Percentiles rank a stretch among this genome's conserved stretches.
These are phyloP conservation scores for Fusarium penzigii DNA, from an alignment of 2,329 filamentous ascomycete species.

Conservation along the genomic window DNA sequence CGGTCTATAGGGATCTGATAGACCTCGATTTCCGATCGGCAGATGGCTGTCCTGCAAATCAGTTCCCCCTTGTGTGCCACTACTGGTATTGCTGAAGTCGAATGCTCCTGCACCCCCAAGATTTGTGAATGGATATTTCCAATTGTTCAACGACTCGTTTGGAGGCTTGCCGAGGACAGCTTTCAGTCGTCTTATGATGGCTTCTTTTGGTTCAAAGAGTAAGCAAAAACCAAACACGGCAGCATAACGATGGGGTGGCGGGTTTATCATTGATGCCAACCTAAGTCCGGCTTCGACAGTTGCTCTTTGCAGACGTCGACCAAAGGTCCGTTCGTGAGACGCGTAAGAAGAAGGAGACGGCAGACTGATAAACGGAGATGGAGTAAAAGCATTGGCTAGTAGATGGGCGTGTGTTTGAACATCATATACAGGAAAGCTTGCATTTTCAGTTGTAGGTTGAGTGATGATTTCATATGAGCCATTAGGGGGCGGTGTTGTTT, in stretches of 20 bases:
- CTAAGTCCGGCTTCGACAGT: slow-evolving; percentile 63
- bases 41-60: slow-evolving; percentile 1
- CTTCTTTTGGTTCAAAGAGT: slow-evolving; percentile 55
- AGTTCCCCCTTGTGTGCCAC: neutral
- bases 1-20: slow-evolving; percentile 25
- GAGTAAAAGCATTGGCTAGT: slow-evolving; percentile 11
- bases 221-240: slow-evolving; percentile 71
- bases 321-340: slow-evolving; percentile 67
- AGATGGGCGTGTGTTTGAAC: slow-evolving; percentile 19
- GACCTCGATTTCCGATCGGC: slow-evolving; percentile 41
- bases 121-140: slow-evolving; percentile 62
- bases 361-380: slow-evolving; percentile 37
- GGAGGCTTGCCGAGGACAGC: slow-evolving; percentile 32
- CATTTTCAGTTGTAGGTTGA: slow-evolving; percentile 52
- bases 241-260: slow-evolving; percentile 49
- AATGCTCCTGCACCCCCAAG: slow-evolving; percentile 70
- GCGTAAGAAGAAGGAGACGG: slow-evolving; percentile 56
- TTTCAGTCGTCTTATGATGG: slow-evolving; percentile 45
- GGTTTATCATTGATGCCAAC: slow-evolving; percentile 53
- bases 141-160: slow-evolving; percentile 54
- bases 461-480: slow-evolving; percentile 51
- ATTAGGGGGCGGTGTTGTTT: slow-evolving; percentile 18
- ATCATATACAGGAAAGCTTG: slow-evolving; percentile 49
- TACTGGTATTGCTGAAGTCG: slow-evolving; percentile 40
- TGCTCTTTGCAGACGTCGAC: slow-evolving; percentile 67